phyloP scores from a whole-genome alignment of 1,284 basidiomycete genomes.

The Neolentinus lepideus region DNA sequence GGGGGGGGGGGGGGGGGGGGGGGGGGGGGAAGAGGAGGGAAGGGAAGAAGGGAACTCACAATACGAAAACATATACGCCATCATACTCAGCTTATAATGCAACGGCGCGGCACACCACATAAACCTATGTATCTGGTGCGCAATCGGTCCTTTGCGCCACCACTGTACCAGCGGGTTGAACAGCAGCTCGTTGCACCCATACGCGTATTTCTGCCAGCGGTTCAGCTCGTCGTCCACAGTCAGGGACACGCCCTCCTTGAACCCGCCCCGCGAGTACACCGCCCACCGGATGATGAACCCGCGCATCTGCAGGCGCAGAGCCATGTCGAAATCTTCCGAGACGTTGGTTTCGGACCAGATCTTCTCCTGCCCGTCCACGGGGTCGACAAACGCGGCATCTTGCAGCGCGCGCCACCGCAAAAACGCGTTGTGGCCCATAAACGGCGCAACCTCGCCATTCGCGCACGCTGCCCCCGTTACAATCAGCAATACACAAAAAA shows the following conservation, averaged over 20 bases:
- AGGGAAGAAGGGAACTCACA: slow-evolving; percentile 21
- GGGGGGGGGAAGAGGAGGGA: no score
- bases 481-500: not conserved
- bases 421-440: slow-evolving; percentile 57
- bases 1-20: no score
- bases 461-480: slow-evolving; percentile 28
- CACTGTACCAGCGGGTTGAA: slow-evolving; percentile 42
- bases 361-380: slow-evolving; percentile 36
- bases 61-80: slow-evolving; percentile 39
- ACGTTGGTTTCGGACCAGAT: slow-evolving; percentile 53
- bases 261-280: slow-evolving; percentile 45
- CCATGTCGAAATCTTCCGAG: slow-evolving; percentile 57
- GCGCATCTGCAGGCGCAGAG: slow-evolving; percentile 37
- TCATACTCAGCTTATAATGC: slow-evolving; percentile 37
- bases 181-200: slow-evolving; percentile 33
- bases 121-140: slow-evolving; percentile 38
- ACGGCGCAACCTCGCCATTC: slow-evolving; percentile 47
- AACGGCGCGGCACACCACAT: slow-evolving; percentile 31
- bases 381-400: slow-evolving; percentile 39
- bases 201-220: slow-evolving; percentile 55
- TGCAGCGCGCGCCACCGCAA: slow-evolving; percentile 50
- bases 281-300: slow-evolving; percentile 52
- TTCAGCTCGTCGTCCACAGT: slow-evolving; percentile 44
- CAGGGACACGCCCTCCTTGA: slow-evolving; percentile 55
- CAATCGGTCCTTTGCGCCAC: slow-evolving; percentile 40